A percentile compares a stretch with the other conserved stretches of the same genome.
These are phyloP conservation scores for Teunomyces pallodes DNA, from an alignment of 805 yeast species.

Conservation along the genomic window DNA sequence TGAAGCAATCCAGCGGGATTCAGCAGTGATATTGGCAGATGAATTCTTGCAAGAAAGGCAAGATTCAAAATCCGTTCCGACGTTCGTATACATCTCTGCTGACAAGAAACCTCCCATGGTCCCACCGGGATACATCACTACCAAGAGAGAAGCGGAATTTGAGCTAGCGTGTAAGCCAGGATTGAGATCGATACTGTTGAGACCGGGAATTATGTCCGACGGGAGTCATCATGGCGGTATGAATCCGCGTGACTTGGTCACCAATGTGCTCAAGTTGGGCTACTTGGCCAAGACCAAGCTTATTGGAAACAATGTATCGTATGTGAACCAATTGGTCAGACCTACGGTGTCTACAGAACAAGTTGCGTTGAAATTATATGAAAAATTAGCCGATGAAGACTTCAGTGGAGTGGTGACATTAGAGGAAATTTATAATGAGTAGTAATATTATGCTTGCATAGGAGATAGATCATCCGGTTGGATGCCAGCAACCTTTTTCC, in stretches of 20 bases:
- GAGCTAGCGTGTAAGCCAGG: constrained; percentile 45
- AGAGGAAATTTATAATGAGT: constrained; percentile 40
- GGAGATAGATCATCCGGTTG: background rate
- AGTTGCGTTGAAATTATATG: constrained; percentile 60
- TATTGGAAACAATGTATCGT: constrained; percentile 34
- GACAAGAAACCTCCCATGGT: constrained; percentile 66
- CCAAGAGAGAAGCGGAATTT: constrained; percentile 76
- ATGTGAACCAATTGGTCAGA: constrained; percentile 49
- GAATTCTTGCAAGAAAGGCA: constrained; percentile 39
- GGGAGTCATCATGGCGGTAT: constrained; percentile 27
- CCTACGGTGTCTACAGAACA: constrained; percentile 66
- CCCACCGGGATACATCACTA: constrained; percentile 67
- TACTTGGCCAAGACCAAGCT: constrained; percentile 43
- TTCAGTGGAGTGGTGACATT: constrained; percentile 59
- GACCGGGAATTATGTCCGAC: constrained; percentile 87
- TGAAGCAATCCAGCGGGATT: constrained; percentile 63
- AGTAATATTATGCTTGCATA: background rate
- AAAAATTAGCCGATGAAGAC: constrained; percentile 48
- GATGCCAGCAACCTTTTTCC: background rate
- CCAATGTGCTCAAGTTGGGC: constrained; percentile 40
- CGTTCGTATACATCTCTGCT: constrained; percentile 79
- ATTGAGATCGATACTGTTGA: constrained; percentile 59
- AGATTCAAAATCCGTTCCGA: constrained; percentile 9
- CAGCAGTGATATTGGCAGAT: constrained; percentile 64
- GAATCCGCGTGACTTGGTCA: constrained; percentile 42